These are phyloP conservation scores for Beauveria asiatica DNA, from an alignment of 2,329 filamentous ascomycete genomes.

Conservation along the genomic window DNA sequence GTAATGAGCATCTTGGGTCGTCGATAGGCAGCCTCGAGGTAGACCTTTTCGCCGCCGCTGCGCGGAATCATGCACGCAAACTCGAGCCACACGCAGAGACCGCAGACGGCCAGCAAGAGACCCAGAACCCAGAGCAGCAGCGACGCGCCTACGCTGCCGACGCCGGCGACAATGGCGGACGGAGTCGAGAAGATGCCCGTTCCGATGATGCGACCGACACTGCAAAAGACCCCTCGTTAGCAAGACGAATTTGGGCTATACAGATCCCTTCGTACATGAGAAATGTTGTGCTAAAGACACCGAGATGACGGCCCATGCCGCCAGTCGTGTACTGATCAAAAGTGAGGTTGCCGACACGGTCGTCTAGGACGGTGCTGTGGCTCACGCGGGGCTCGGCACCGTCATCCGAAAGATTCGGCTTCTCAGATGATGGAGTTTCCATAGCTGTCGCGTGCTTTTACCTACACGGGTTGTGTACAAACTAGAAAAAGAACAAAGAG, in stretches of 20 bases:
- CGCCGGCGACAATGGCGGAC: conserved; percentile 15
- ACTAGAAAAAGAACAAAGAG: too few species aligned
- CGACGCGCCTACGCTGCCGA: conserved; percentile 16
- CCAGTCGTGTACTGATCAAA: conserved; percentile 17
- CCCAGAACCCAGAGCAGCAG: conserved; percentile 16
- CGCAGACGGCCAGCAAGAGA: conserved; percentile 10
- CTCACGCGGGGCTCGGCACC: neutral
- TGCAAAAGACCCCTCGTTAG: neutral
- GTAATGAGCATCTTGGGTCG: conserved; percentile 15
- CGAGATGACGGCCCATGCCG: conserved; percentile 16
- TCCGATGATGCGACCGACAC: conserved; percentile 17
- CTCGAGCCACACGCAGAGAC: conserved; percentile 13
- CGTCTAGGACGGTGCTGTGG: neutral
- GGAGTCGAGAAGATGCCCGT: conserved; percentile 18
- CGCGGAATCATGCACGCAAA: conserved; percentile 16
- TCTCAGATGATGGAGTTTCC: neutral
- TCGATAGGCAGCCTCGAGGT: conserved; percentile 14
- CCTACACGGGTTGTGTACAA: too few species aligned
- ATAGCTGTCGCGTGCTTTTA: neutral
- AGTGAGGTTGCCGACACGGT: conserved; percentile 13
- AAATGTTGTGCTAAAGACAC: conserved; percentile 16
- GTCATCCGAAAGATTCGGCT: neutral
- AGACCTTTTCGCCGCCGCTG: conserved; percentile 15
- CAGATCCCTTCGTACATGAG: conserved; percentile 11
- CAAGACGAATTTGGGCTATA: too few species aligned